Evolutionary conservation across 345 rosid genomes (phyloP), one percentile per base, ranked within the genome.

Genomic region (Anastatica hierochuntica): DNA sequence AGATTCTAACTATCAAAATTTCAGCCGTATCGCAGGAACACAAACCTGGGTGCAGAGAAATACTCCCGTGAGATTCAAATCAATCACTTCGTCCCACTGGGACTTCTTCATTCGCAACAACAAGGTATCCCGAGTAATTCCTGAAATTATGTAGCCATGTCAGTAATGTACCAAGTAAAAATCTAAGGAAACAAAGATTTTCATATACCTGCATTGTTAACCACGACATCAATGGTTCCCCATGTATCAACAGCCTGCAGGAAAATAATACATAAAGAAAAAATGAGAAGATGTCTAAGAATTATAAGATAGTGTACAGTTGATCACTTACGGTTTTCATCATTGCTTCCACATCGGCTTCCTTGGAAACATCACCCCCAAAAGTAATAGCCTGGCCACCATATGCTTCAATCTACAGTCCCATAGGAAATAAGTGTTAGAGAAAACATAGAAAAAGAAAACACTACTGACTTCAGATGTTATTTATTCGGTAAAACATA

Each of bases 331-430:
- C 99, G 40, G 95, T 67, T 83, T 94, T 85, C 51, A 94, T 81
- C 99, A 94, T 94, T 10, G 92, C 73, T 43, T 79, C 95, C 52
- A 88, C 99, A 64, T 94, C 97, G 53, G 67, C 90, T 60, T 81
- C 84, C 72, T 88, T 83, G 4, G 97, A 88, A 51, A 94, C 99
- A 71, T 94, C 97, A 42, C 99, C 99, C 8, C 99, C 90, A 60
- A 85, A 88, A 42, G 87, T 82, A 64, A 94, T 66, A 70, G 97
- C 95, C 63, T 94, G 72, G 45, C 99, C 99, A 61, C 99, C 92
- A 67, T 27, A 75, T 40, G 78, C 82, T 75, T 88, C 90, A 64
- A 94, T 88, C 99, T 94, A 67, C 67, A 83, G 46, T 14, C 27
- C 23, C 53, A 49, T 7, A 57, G 2, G 20, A 7, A 27, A 34